Evolutionary conservation across 805 yeast genomes (phyloP).

Genomic region (Candida yuanshanica): DNA sequence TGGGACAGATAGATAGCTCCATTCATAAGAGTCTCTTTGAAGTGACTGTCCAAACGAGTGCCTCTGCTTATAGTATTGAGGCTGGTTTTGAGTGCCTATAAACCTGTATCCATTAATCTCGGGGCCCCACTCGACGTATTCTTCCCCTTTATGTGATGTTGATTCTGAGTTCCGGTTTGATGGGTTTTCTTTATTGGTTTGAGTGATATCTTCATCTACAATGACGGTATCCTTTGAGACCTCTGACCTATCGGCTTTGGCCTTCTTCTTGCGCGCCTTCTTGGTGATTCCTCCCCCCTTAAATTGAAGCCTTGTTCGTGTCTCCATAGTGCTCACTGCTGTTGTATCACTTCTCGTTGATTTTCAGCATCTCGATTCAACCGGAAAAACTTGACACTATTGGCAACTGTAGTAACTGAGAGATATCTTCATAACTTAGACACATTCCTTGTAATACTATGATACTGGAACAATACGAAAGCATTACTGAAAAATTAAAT

Average conservation of each 20-base stretch:
- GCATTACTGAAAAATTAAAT: too few relatives aligned
- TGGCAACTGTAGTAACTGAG: too few relatives aligned
- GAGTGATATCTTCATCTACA: neutral
- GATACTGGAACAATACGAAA: too few relatives aligned
- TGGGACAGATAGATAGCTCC: conserved; percentile 19
- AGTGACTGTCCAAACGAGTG: conserved; percentile 5
- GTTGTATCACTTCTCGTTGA: neutral
- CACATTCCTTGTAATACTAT: too few relatives aligned
- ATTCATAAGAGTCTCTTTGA: conserved; percentile 7
- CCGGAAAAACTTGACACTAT: neutral
- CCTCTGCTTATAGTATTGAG: conserved; percentile 9
- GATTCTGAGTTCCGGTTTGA: neutral
- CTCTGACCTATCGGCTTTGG: too few relatives aligned
- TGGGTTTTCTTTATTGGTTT: neutral
- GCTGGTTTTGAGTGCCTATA: conserved; percentile 3
- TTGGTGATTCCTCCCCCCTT: neutral
- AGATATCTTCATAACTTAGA: too few relatives aligned
- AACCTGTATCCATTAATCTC: conserved; percentile 24
- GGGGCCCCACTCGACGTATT: conserved; percentile 24
- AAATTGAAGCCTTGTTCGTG: neutral
- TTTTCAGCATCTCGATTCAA: too few relatives aligned
- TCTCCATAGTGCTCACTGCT: neutral
- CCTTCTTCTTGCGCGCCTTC: neutral
- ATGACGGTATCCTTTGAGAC: too few relatives aligned
- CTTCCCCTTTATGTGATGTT: neutral